Percentiles rank a stretch among this genome's conserved stretches.
Conservation (phyloP, 345 rosid species). For the Linum lewisii region DNA sequence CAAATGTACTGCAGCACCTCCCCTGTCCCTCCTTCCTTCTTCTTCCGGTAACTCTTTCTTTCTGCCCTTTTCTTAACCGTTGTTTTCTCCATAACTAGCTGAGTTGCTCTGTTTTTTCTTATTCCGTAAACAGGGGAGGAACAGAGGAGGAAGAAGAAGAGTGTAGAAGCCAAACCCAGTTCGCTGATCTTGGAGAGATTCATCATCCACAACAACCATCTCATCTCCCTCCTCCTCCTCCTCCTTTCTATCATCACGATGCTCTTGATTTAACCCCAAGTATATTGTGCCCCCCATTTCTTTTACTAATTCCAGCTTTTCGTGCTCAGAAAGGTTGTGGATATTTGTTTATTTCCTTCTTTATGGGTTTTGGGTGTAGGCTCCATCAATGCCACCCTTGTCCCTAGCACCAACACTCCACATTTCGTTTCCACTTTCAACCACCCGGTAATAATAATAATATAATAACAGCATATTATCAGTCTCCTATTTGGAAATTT, state of each 20-base stretch:
- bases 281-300: no score
- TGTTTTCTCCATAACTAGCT: background rate
- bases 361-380: no score
- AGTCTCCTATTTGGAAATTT: no score
- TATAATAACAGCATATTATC: no score
- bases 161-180: constrained; percentile 32
- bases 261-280: constrained; percentile 76
- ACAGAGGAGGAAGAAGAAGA: constrained; percentile 21
- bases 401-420: no score
- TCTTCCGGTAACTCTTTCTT: constrained; percentile 39
- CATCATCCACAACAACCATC: constrained; percentile 31
- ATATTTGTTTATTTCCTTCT: no score
- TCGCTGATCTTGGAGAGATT: constrained; percentile 67
- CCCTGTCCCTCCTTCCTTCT: constrained; percentile 24
- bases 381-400: no score
- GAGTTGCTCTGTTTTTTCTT: constrained; percentile 5
- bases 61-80: background rate
- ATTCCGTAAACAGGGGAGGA: no score
- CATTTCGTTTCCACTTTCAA: no score
- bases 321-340: no score
- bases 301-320: no score
- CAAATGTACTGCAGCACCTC: constrained; percentile 51
- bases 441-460: no score
- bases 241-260: constrained; percentile 52
- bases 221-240: background rate